Evolutionary conservation across 139 green algal genomes (phyloP), one percentile per base, ranked within the genome.

Genomic region (Protoeuglena noctilucae): DNA sequence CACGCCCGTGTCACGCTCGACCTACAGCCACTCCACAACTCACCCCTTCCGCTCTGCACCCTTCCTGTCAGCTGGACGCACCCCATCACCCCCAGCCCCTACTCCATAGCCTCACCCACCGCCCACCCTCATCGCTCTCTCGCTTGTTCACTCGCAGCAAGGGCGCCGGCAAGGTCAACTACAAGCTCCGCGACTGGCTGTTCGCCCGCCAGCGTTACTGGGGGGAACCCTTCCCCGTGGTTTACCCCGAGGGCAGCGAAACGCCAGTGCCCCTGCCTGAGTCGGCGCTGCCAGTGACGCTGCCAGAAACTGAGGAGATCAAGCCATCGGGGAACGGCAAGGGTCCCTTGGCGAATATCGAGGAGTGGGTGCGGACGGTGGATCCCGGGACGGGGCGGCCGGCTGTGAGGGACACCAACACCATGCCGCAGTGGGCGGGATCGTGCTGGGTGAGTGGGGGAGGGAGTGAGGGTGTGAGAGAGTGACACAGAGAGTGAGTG

Each of bases 131-230:
- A 45, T 16, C 39, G 12, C 39, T 16, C 39, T n/a, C 39, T 16
- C 39, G 12, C 39, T 45, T n/a, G n/a, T n/a, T n/a, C n/a, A n/a
- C n/a, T n/a, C n/a, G n/a, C 18, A 25, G 56, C 41, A 19, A 58
- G 4, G 71, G 74, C 48, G 41, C 40, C 6, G 28, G 43, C 5
- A 66, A 92, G 60, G 71, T 89, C 53, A 97, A 97, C 68, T 99
- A 88, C 78, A 97, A 96, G 69, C 77, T 97, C 47, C 67, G 89
- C 1, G 91, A 99, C 74, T 99, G 91, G 91, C 77, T 97, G 50
- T 97, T 98, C 68, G 89, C 91, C 1, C 71, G 91, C 28, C 91
- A 98, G 75, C 70, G 91, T 4, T 99, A 99, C 71, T 99, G 91
- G 91, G 91, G 91, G 1, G 91, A 97, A 68, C 91, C 91, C 26